Evolutionary conservation across 2,329 filamentous ascomycete species (phyloP).

Genomic region (Alternaria sp.): DNA sequence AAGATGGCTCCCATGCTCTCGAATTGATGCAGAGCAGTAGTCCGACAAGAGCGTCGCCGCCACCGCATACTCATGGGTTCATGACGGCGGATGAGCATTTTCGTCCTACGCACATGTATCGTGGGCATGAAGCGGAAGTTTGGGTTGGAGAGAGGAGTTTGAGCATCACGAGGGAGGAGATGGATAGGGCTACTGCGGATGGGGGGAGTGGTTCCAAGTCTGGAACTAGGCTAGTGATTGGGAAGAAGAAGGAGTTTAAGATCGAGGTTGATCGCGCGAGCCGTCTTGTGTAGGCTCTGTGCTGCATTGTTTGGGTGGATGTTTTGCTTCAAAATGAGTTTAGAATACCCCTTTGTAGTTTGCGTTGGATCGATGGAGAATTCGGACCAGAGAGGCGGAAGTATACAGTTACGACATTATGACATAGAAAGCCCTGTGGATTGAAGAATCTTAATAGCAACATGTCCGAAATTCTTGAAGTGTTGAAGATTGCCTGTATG

Average conservation of each 20-base stretch:
- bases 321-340: background rate
- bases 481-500: background rate
- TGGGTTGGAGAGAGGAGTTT: constrained; percentile 27
- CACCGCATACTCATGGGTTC: background rate
- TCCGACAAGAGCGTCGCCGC: constrained; percentile 14
- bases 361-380: background rate
- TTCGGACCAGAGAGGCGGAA: background rate
- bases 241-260: constrained; percentile 40
- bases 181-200: background rate
- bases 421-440: background rate
- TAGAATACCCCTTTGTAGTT: constrained; percentile 10
- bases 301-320: background rate
- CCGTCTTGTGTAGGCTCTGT: constrained; percentile 5
- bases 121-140: constrained; percentile 30
- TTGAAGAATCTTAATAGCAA: background rate
- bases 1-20: background rate
- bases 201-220: constrained; percentile 1
- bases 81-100: constrained; percentile 29
- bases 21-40: background rate
- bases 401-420: background rate
- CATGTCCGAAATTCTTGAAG: background rate
- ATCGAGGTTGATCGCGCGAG: constrained; percentile 36
- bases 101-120: constrained; percentile 27
- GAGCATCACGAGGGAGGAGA: constrained; percentile 24
- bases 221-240: constrained; percentile 34